Evolutionary conservation across 371 early-diverging fungal species (phyloP).

Genomic region (Rhizopus microsporus): DNA sequence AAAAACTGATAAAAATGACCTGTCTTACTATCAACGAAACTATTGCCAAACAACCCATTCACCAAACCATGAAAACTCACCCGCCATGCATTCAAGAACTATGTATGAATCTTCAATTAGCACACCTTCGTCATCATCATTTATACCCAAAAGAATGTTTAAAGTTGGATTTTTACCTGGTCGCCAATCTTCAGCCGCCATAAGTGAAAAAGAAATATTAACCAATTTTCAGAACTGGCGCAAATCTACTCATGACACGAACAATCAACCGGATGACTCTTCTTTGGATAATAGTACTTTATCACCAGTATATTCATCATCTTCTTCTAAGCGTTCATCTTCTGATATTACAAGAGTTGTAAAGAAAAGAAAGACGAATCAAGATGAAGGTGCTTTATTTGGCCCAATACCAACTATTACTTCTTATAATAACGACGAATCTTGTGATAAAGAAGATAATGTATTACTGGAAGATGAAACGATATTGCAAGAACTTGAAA

Average conservation of each 20-base stretch:
- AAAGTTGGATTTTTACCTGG: slow-evolving; percentile 23
- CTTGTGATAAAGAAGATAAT: not conserved
- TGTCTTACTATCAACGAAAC: slow-evolving; percentile 10
- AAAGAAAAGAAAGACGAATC: slow-evolving; percentile 1
- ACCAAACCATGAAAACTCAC: not conserved
- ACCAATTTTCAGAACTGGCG: slow-evolving; percentile 3
- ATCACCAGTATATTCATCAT: not conserved
- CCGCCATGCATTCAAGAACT: not conserved
- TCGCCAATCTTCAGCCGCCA: slow-evolving; percentile 20
- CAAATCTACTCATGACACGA: slow-evolving; percentile 8
- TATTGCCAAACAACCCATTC: slow-evolving; percentile 5
- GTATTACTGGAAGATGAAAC: slow-evolving; percentile 15
- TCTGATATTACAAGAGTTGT: not conserved
- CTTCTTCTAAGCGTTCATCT: not conserved
- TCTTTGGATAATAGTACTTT: not conserved
- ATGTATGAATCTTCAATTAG: not conserved
- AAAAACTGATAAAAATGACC: slow-evolving; percentile 11
- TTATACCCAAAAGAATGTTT: slow-evolving; percentile 1
- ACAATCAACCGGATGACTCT: slow-evolving; percentile 20
- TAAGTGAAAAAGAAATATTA: slow-evolving; percentile 8
- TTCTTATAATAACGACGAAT: not conserved
- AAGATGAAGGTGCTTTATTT: slow-evolving; percentile 11
- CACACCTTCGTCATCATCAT: not conserved
- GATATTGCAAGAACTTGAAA: slow-evolving; percentile 19
- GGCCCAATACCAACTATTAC: slow-evolving; percentile 7